Conservation (phyloP, 1,139 yeast genomes). For the Geotrichum siamense region DNA sequence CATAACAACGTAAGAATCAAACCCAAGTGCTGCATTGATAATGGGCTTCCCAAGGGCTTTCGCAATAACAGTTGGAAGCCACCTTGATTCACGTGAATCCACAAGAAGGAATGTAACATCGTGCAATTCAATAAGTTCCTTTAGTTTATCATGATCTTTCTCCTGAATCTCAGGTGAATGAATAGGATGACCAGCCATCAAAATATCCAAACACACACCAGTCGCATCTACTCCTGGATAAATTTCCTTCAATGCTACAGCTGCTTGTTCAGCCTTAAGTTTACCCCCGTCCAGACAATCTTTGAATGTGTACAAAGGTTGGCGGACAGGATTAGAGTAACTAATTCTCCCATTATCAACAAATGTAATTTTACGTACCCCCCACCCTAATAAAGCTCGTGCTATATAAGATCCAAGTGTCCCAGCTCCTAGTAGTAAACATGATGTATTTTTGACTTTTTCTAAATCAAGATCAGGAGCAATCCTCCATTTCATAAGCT, state of each 20-base stretch:
- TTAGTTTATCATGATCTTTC: conserved; percentile 47
- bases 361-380: conserved; percentile 73
- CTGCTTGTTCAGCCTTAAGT: conserved; percentile 70
- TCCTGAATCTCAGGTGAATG: conserved; percentile 46
- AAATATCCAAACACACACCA: conserved; percentile 67
- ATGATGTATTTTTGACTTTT: conserved; percentile 49
- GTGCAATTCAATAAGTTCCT: conserved; percentile 51
- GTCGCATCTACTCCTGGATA: conserved; percentile 66
- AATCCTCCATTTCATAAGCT: conserved; percentile 94
- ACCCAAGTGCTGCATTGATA: conserved; percentile 89
- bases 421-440: conserved; percentile 88
- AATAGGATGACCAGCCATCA: conserved; percentile 92
- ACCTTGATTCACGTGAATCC: conserved; percentile 92
- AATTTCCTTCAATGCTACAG: conserved; percentile 57
- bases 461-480: conserved; percentile 76
- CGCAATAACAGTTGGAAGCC: conserved; percentile 89
- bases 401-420: conserved; percentile 91
- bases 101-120: conserved; percentile 74
- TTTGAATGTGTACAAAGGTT: conserved; percentile 69
- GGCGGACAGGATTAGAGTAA: conserved; percentile 91
- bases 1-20: conserved; percentile 88
- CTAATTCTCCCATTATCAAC: conserved; percentile 88
- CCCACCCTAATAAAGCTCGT: conserved; percentile 88
- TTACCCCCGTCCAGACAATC: conserved; percentile 72
- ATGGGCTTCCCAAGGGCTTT: conserved; percentile 61